Base-by-base conservation (phyloP, 1,284 basidiomycete genomes). In the Ganoderma meredithae region DNA sequence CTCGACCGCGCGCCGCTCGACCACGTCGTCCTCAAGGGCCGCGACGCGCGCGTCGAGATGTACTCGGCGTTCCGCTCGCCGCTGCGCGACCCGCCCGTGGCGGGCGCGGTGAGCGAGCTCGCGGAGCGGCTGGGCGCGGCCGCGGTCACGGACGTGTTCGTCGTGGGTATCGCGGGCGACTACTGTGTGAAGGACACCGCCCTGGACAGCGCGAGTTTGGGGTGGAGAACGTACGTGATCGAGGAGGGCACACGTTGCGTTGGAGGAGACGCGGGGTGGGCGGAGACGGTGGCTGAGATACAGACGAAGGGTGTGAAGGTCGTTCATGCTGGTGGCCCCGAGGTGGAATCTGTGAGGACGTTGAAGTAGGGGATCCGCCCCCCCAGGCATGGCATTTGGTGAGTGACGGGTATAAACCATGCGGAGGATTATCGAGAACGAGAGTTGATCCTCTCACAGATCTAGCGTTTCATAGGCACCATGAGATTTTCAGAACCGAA, bases 151-250 rank as follows among this genome's bases (percentile, higher is more conserved):
- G 79, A 81, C 61, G 81, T 90, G 10, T 84, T 87, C 44, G 80
- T 90, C 5, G 82, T 81, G 1, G 90, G 90, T 3, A 79, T 92
- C 22, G 90, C 90, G 53, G 85, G 86, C 19, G 90, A 91, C 75
- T 90, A 85, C 72, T 91, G 90, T 73, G 85, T 88, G 19, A 74
- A 77, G 39, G 75, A 72, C 15, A 83, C 82, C 3, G 84, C 84
- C 39, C 74, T 84, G 53, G 84, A 86, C 65, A 80, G 83, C 6
- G 77, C 74, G 70, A 81, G 82, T 72, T 81, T 82, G 44, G 83
- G 83, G 15, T 83, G 83, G 73, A 71, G 73, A 58, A 81, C 82
- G n/a, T 76, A 76, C 53, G 77, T 85, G 8, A 73, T 82, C 22
- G 76, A 75, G 63, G 81, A 80, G 59, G 81, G 73, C n/a, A 76